Evolutionary conservation across 495 filamentous ascomycete genomes (phyloP), one percentile per base, ranked within the genome.

Genomic region (Tetracladium setigerum): DNA sequence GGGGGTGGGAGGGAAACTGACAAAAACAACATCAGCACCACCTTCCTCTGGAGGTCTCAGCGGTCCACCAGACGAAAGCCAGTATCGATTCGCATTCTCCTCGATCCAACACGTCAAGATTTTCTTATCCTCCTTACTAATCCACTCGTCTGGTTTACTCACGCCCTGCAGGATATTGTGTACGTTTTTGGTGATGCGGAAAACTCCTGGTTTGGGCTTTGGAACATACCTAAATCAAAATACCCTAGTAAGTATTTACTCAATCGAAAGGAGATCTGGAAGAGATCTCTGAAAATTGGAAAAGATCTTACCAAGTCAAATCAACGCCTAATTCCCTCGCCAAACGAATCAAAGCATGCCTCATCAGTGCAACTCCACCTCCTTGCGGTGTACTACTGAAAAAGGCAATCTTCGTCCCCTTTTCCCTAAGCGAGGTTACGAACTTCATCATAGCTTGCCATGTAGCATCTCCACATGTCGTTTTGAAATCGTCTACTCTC

Each of bases 131-230:
- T 83, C 74, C 8, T 63, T 50, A 4, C 68, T 76, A 14, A 92
- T 68, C 9, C 79, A 76, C 43, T 85, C 76, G 1, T 73, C 70
- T 0, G 78, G 76, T 19, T 72, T 65, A 27, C 79, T 77, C 18
- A 91, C 86, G 15, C 88, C 88, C 68, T 95, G 88, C 2, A 95
- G 79, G 56, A 92, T 92, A 60, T 95, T 95, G 73, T 95, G 88
- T 54, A 89, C 86, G 39, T 81, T 89, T 65, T 95, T 95, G 46
- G 88, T 95, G 49, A 88, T 83, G 30, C 86, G 77, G 64, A 94
- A 95, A 13, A 91, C 84, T 14, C 83, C 85, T 0, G 87, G 87
- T 30, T 82, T 82, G 14, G 88, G 88, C 58, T 88, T 89, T 5
- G 88, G 89, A 2, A 94, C 88, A 55, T 78, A 81, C 75, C 74